Base-by-base conservation (phyloP, 352 stramenopile species). In the Achlya hypogyna region DNA sequence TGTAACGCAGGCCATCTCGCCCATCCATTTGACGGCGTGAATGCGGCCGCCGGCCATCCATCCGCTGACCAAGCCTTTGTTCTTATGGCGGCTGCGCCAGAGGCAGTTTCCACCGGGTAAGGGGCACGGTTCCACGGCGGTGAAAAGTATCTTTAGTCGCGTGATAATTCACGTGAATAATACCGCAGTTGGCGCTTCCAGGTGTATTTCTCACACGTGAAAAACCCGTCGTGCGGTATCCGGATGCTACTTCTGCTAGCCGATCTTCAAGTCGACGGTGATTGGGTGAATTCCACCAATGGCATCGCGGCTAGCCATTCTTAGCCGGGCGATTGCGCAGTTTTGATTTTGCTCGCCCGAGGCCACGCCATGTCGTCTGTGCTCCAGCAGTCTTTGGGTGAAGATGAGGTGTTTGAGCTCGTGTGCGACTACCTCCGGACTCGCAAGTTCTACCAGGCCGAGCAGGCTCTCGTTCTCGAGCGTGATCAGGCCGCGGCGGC, bases 351-450 rank as follows among this genome's bases (percentile, higher is more conserved):
- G 34, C 45, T 56, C 31, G 34, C 45, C 25, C 31, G 3, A 10
- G 10, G n/a, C 18, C 25, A 47, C 5, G 22, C 45, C 20, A 81
- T 82, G 71, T 79, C 79, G 27, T 88, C 81, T 4, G 78, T 79
- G 49, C 70, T 91, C 32, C 85, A 92, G 72, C 85, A 93, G 71
- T 88, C 73, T 54, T 69, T 93, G 9, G 85, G 85, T 51, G 85
- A 93, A 67, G 81, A 83, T 3, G 85, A 93, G 73, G 85, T 93
- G 20, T 93, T 93, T 62, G 85, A 93, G 66, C 82, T 93, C 62
- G 85, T 93, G 12, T 93, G 85, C 70, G 85, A 93, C 72, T 93
- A 93, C 72, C 72, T 93, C 58, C 85, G 85, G 66, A 92, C 85
- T 52, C 83, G 85, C 22, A 82, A 93, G 73, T 93, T 93, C 74